Conservation (phyloP, 768 basidiomycete genomes). For the Amanita fuliginea region DNA sequence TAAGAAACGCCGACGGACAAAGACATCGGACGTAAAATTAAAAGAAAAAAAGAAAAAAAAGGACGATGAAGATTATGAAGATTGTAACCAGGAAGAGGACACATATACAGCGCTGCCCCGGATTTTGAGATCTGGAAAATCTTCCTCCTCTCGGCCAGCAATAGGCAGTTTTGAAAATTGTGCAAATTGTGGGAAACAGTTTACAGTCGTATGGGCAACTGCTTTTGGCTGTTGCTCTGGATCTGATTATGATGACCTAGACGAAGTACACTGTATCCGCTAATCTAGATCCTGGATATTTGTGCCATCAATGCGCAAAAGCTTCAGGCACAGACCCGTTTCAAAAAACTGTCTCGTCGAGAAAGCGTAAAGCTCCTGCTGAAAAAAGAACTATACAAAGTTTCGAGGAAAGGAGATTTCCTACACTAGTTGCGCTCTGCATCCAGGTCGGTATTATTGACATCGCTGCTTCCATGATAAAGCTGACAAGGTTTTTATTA, state of each 20-base stretch:
- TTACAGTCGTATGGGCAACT: constrained; percentile 64
- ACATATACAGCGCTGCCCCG: constrained; percentile 59
- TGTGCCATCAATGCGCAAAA: constrained; percentile 82
- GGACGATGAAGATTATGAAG: constrained; percentile 38
- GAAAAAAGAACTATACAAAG: constrained; percentile 60
- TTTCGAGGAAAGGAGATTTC: constrained; percentile 62
- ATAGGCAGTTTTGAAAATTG: constrained; percentile 77
- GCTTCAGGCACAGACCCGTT: constrained; percentile 73
- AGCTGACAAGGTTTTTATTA: constrained; percentile 15
- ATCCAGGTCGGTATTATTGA: constrained; percentile 45
- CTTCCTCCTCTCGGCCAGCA: constrained; percentile 39
- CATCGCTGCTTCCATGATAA: not conserved
- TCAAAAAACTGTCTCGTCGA: constrained; percentile 58
- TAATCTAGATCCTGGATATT: constrained; percentile 57
- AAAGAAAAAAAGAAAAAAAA: constrained; percentile 30
- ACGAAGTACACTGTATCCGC: constrained; percentile 81
- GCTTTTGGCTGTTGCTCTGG: not conserved
- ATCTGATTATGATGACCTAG: constrained; percentile 24
- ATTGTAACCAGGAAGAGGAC: constrained; percentile 45
- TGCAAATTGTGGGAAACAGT: constrained; percentile 71
- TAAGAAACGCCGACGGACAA: constrained; percentile 49
- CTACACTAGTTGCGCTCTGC: constrained; percentile 67
- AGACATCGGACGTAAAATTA: constrained; percentile 30
- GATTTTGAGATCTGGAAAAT: constrained; percentile 24
- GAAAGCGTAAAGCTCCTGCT: constrained; percentile 49